These are phyloP conservation scores for Pholiota molesta DNA, from an alignment of 768 basidiomycete species.

Conservation along the genomic window DNA sequence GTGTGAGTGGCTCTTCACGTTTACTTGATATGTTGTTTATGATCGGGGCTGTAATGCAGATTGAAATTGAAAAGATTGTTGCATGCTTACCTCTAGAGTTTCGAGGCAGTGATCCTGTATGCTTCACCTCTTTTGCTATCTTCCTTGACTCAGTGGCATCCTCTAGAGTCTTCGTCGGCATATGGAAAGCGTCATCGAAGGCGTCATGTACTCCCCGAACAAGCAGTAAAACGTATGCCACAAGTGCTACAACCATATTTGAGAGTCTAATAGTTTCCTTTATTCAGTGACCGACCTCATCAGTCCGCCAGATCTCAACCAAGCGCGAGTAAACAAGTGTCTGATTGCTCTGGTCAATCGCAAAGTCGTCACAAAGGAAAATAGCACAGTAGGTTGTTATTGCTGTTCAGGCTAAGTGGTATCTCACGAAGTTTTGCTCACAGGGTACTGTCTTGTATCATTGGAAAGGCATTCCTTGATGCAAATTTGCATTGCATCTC, in stretches of 20 bases:
- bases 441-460: slow-evolving; percentile 72
- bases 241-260: background rate
- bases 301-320: slow-evolving; percentile 79
- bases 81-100: slow-evolving; percentile 86
- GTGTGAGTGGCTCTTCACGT: slow-evolving; percentile 42
- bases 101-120: slow-evolving; percentile 82
- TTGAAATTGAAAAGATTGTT: slow-evolving; percentile 72
- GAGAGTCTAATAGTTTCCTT: background rate
- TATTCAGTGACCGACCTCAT: slow-evolving; percentile 74
- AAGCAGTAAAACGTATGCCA: slow-evolving; percentile 66
- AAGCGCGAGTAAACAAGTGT: slow-evolving; percentile 92
- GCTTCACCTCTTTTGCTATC: slow-evolving; percentile 27
- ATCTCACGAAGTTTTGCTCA: background rate
- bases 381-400: slow-evolving; percentile 48
- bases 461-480: slow-evolving; percentile 63
- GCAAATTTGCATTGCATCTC: background rate
- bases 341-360: slow-evolving; percentile 88
- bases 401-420: background rate
- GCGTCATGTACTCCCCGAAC: slow-evolving; percentile 66
- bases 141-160: background rate
- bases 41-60: slow-evolving; percentile 29
- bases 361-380: slow-evolving; percentile 83
- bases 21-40: background rate
- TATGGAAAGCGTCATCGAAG: slow-evolving; percentile 81
- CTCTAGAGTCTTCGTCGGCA: slow-evolving; percentile 69